These are phyloP conservation scores for Trichoderma parareesei DNA, from an alignment of 495 filamentous ascomycete species.

Conservation along the genomic window DNA sequence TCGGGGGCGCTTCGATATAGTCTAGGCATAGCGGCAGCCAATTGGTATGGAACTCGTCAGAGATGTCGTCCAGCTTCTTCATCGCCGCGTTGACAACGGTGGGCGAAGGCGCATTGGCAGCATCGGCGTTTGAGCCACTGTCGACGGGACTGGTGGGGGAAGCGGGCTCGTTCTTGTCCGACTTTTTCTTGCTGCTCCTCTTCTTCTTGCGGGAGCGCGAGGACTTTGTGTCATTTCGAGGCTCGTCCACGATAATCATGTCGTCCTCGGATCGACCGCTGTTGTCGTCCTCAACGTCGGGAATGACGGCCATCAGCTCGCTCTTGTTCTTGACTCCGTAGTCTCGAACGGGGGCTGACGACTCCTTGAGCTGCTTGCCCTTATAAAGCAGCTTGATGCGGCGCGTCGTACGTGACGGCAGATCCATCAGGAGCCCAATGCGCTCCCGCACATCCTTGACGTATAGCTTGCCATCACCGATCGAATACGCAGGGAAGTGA, in stretches of 20 bases:
- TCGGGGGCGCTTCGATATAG: conserved; percentile 58
- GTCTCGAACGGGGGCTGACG: conserved; percentile 52
- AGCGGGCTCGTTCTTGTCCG: conserved; percentile 20
- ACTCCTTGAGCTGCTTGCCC: conserved; percentile 65
- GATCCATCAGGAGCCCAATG: conserved; percentile 54
- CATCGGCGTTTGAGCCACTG: conserved; percentile 27
- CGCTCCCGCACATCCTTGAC: conserved; percentile 59
- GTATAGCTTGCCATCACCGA: conserved; percentile 65
- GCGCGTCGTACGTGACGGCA: conserved; percentile 44
- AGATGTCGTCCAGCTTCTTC: conserved; percentile 66
- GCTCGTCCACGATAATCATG: conserved; percentile 30
- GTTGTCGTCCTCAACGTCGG: conserved; percentile 33
- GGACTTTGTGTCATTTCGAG: conserved; percentile 21
- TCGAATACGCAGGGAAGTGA: conserved; percentile 73
- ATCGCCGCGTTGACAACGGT: conserved; percentile 26
- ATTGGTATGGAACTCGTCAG: conserved; percentile 54
- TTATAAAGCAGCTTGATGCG: conserved; percentile 74
- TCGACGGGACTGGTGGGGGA: conserved; percentile 29
- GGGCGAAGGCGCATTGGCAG: conserved; percentile 17
- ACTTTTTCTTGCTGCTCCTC: conserved; percentile 37
- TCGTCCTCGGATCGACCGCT: conserved; percentile 41
- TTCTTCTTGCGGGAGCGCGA: conserved; percentile 36
- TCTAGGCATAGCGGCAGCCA: conserved; percentile 58
- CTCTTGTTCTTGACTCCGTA: conserved; percentile 75
- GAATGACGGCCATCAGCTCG: conserved; percentile 55